phyloP scores from a whole-genome alignment of 1,284 basidiomycete genomes.

The Puccinia triticina region DNA sequence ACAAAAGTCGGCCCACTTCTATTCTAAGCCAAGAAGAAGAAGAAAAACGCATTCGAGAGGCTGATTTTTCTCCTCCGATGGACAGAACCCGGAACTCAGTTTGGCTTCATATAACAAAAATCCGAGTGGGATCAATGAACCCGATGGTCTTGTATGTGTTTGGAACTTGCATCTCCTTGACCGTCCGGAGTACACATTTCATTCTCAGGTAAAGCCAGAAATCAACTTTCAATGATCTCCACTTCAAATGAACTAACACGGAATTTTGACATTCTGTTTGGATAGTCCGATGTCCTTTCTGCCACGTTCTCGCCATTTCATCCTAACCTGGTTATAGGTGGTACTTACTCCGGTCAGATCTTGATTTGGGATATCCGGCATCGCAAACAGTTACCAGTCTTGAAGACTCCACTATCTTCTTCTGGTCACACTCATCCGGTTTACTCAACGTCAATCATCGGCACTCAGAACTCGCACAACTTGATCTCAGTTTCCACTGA shows the following conservation, averaged over 20 bases:
- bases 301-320: conserved; percentile 97
- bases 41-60: background rate
- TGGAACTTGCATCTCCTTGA: conserved; percentile 96
- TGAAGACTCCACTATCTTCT: conserved; percentile 93
- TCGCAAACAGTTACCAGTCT: conserved; percentile 81
- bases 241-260: background rate
- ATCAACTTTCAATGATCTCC: background rate
- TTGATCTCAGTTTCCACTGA: conserved; percentile 94
- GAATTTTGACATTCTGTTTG: conserved; percentile 50
- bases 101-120: conserved; percentile 97
- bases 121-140: conserved; percentile 82
- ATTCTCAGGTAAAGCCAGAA: conserved; percentile 73
- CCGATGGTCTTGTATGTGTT: conserved; percentile 92
- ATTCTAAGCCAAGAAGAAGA: background rate
- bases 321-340: conserved; percentile 93
- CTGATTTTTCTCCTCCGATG: background rate
- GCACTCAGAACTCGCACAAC: conserved; percentile 97
- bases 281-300: conserved; percentile 90
- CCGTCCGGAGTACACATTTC: conserved; percentile 95
- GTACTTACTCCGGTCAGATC: conserved; percentile 97
- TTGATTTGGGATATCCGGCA: conserved; percentile 98
- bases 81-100: conserved; percentile 90
- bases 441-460: conserved; percentile 94
- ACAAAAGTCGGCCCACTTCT: conserved; percentile 69
- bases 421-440: conserved; percentile 94